Evolutionary conservation across 2,329 filamentous ascomycete genomes (phyloP).

Genomic region (Claviceps sp.): DNA sequence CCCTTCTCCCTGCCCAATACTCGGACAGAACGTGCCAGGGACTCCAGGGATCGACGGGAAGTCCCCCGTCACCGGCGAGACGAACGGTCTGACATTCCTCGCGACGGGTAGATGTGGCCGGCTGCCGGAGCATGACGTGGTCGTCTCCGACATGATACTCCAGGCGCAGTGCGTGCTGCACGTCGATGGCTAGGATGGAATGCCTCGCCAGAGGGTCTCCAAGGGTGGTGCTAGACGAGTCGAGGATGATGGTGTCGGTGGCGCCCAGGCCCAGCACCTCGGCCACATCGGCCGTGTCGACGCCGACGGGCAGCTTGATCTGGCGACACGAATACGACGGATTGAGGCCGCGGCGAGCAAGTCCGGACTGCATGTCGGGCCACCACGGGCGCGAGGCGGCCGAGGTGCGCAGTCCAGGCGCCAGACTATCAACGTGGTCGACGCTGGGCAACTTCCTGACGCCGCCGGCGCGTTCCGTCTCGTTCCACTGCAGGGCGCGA

Average conservation of each 20-base stretch:
- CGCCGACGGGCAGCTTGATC: constrained; percentile 29
- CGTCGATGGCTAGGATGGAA: constrained; percentile 60
- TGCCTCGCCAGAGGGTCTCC: constrained; percentile 36
- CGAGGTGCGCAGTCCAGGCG: constrained; percentile 2
- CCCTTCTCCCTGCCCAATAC: constrained; percentile 22
- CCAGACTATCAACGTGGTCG: constrained; percentile 10
- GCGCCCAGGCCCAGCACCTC: constrained; percentile 30
- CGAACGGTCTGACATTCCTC: constrained; percentile 15
- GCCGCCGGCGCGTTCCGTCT: constrained; percentile 10
- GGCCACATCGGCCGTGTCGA: constrained; percentile 40
- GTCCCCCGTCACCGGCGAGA: constrained; percentile 7
- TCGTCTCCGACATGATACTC: constrained; percentile 41
- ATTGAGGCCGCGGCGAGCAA: constrained; percentile 18
- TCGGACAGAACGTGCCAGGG: constrained; percentile 40
- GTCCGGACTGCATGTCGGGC: constrained; percentile 11
- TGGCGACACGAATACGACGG: constrained; percentile 25
- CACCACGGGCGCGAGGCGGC: constrained; percentile 10
- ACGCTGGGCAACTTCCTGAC: constrained; percentile 1
- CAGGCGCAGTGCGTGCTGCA: constrained; percentile 41
- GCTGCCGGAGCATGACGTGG: constrained; percentile 18
- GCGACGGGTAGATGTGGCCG: constrained; percentile 7
- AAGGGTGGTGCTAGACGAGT: constrained; percentile 42
- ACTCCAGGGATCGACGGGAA: constrained; percentile 15
- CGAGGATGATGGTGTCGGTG: constrained; percentile 41
- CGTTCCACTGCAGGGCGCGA: constrained; percentile 48